Base-by-base conservation (phyloP, 305 asterid genomes). In the Plantago coronopus region DNA sequence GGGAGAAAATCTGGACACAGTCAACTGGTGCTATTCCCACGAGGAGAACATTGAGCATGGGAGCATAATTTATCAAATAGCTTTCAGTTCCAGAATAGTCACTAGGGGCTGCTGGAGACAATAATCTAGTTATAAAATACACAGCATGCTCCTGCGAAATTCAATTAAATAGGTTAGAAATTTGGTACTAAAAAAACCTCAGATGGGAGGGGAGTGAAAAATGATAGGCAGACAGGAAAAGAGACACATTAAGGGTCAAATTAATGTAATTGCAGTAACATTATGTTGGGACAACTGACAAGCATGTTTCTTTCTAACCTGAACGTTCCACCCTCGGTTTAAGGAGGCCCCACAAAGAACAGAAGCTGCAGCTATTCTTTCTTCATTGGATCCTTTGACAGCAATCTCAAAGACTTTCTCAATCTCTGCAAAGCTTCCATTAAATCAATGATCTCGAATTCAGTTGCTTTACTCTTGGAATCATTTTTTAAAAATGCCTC, bases 401-500 rank as follows among this genome's bases (percentile, higher is more conserved):
- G 97, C 97, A 62, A 85, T 70, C 85, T 89, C 89, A 72, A 86
- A 89, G 62, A 91, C 80, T 82, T 89, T 91, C 76, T 91, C 84
- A 9, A 89, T 80, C 79, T 91, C 98, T 79, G 91, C 91, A 71
- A 89, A 89, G 94, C 98, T 91, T 91, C 85, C 91, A 84, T 83
- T 75, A 83, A 72, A 84, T 78, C 82, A 86, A 91, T 84, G 88
- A 86, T 88, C 86, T 80, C 73, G 77, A 82, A 65, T 90, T 87
- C 81, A 87, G 96, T 90, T 82, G 83, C 81, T 76, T 76, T 80
- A 77, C 74, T 66, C 83, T 79, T 65, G 71, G 72, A 71, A 67
- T 74, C 78, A 69, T 70, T 76, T n/a, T 74, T 7, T 73, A 61
- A 44, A 72, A 60, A 71, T 57, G 55, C 59, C 65, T 69, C 67